These are phyloP conservation scores for Sanghuangporus weigelae DNA, from an alignment of 1,284 basidiomycete species.

Conservation along the genomic window DNA sequence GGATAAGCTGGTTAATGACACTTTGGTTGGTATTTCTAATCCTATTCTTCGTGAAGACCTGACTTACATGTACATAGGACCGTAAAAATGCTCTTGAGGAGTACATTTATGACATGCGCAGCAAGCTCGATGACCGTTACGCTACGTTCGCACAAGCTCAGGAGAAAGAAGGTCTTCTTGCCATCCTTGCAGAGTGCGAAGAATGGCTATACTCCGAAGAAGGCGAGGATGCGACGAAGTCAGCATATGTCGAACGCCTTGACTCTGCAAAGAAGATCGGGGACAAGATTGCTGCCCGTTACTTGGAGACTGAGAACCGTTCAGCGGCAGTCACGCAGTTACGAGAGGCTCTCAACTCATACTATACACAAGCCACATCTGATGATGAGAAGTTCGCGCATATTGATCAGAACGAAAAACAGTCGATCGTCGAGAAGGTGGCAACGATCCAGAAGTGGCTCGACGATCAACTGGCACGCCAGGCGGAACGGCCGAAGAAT, in stretches of 20 bases:
- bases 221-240: slow-evolving; percentile 92
- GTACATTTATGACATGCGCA: slow-evolving; percentile 91
- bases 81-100: slow-evolving; percentile 96
- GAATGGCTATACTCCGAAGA: slow-evolving; percentile 96
- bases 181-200: slow-evolving; percentile 70
- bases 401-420: slow-evolving; percentile 84
- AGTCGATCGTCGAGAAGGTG: slow-evolving; percentile 73
- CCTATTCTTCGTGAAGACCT: slow-evolving; percentile 1
- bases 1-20: slow-evolving; percentile 94
- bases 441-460: slow-evolving; percentile 90
- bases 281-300: slow-evolving; percentile 79
- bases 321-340: slow-evolving; percentile 65
- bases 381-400: slow-evolving; percentile 81
- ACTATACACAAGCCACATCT: slow-evolving; percentile 76
- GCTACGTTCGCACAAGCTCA: slow-evolving; percentile 62
- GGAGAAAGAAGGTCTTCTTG: slow-evolving; percentile 76
- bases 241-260: slow-evolving; percentile 77
- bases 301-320: slow-evolving; percentile 77
- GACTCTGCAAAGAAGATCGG: slow-evolving; percentile 79
- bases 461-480: slow-evolving; percentile 81
- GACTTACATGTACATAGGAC: slow-evolving; percentile 47
- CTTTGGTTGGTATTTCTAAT: slow-evolving; percentile 58
- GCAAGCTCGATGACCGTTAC: slow-evolving; percentile 87
- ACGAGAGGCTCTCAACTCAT: slow-evolving; percentile 81
- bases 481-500: slow-evolving; percentile 83